These are phyloP conservation scores for Astrocystis sublimbata DNA, from an alignment of 495 filamentous ascomycete genomes.

Conservation along the genomic window DNA sequence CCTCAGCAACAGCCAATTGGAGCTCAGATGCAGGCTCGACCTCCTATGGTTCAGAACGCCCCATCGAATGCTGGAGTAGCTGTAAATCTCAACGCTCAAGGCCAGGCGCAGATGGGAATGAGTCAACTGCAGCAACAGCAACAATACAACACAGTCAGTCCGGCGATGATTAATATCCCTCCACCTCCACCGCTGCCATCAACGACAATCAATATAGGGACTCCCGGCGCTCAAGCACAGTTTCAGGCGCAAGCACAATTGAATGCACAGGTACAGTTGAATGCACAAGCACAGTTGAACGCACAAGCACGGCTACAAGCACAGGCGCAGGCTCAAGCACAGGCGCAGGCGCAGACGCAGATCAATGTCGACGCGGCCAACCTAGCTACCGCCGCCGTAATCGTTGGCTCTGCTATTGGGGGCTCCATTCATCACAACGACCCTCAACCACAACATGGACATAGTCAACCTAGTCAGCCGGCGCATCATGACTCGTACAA, in stretches of 20 bases:
- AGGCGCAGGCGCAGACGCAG: not conserved
- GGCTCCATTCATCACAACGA: slow-evolving; percentile 1
- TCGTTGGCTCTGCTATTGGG: slow-evolving; percentile 12
- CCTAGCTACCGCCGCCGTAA: not conserved
- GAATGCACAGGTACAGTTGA: too few species aligned
- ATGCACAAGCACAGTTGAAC: too few species aligned
- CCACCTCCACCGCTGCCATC: not conserved
- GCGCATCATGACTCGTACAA: slow-evolving; percentile 12
- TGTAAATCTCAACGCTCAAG: slow-evolving; percentile 15
- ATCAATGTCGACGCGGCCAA: not conserved
- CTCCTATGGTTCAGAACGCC: slow-evolving; percentile 27
- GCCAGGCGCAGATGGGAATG: slow-evolving; percentile 2
- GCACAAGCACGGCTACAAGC: too few species aligned
- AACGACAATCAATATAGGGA: not conserved
- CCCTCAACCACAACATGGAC: slow-evolving; percentile 16
- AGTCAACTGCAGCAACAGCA: slow-evolving; percentile 11
- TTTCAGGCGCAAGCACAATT: too few species aligned
- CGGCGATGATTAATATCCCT: not conserved
- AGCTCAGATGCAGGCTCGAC: slow-evolving; percentile 23
- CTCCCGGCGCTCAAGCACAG: not conserved
- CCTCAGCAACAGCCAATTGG: slow-evolving; percentile 9
- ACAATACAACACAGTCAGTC: not conserved
- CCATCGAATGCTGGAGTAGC: slow-evolving; percentile 9
- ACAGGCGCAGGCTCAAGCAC: not conserved
- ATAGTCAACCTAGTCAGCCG: slow-evolving; percentile 2